These are phyloP conservation scores for Hypoxylon sp. DNA, from an alignment of 2,329 filamentous ascomycete genomes.

Conservation along the genomic window DNA sequence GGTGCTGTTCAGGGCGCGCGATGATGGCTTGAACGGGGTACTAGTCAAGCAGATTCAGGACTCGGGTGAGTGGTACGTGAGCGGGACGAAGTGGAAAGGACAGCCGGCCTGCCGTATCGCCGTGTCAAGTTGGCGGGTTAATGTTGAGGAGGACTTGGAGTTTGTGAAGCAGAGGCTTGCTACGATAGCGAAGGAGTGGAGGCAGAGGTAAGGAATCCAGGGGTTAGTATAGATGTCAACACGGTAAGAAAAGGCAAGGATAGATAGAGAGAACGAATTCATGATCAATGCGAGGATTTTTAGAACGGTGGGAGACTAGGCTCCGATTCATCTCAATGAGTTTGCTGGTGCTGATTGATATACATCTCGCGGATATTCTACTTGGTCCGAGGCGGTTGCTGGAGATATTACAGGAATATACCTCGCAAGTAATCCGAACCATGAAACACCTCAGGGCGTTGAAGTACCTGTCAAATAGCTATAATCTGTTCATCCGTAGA, in stretches of 20 bases:
- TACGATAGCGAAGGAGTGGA: constrained; percentile 58
- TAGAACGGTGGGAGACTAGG: not conserved
- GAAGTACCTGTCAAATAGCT: not conserved
- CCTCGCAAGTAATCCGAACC: not conserved
- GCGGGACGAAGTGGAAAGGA: constrained; percentile 83
- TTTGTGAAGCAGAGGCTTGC: constrained; percentile 76
- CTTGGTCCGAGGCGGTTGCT: not conserved
- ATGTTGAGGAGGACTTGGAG: constrained; percentile 75
- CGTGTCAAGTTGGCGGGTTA: constrained; percentile 86
- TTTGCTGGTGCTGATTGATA: not conserved
- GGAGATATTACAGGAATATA: not conserved
- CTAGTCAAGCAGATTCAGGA: constrained; percentile 82
- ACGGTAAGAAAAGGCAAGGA: not conserved
- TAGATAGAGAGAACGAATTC: not conserved
- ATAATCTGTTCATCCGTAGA: not conserved
- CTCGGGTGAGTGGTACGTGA: constrained; percentile 83
- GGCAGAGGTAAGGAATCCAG: constrained; percentile 16
- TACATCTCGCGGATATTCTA: constrained; percentile 1
- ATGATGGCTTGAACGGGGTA: constrained; percentile 73
- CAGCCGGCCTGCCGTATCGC: constrained; percentile 84
- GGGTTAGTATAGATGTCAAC: not conserved
- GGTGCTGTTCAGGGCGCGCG: constrained; percentile 82
- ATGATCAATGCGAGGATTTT: not conserved
- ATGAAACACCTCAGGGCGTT: not conserved
- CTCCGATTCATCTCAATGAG: not conserved